Evolutionary conservation across 75 land plant species (phyloP), one percentile per base, ranked within the genome.

Genomic region (Gnetum montanum): DNA sequence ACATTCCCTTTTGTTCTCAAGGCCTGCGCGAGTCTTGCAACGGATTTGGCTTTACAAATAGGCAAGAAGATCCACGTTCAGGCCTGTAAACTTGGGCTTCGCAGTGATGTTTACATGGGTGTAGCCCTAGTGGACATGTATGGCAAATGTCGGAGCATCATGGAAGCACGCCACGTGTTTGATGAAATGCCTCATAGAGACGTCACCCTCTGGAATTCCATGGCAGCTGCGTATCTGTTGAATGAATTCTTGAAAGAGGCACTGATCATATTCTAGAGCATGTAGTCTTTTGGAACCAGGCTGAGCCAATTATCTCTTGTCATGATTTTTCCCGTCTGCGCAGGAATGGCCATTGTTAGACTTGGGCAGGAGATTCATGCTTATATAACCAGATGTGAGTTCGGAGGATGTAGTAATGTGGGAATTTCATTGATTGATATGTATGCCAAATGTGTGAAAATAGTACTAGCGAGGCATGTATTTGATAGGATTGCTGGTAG

Each of bases 61-160:
- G 62, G 62, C 13, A 60, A 49, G 53, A 18, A 24, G 26, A 29
- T 60, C 3, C 62, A 60, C 47, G 53, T 13, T 26, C 19, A 12
- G 8, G 26, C 26, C 13, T 23, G 45, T 46, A 27, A 29, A 28
- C 11, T 23, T 29, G 62, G 62, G n/a, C 31, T 48, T 36, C 57
- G 47, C 13, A 15, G 16, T 41, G 43, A 41, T 41, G 16, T 41
- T 15, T 15, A 15, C 3, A 18, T 41, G 16, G n/a, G 34, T 0
- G 38, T 41, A 12, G 25, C 62, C 23, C 22, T 60, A 4, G 27
- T 41, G 25, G 27, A 25, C 20, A 34, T 36, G 26, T 62, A 62
- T 23, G 27, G 61, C 20, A 52, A 54, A n/a, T 54, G 64, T n/a
- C 4, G 60, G n/a, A 31, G 63, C 27, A 30, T 62, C 6, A 18